Evolutionary conservation across 2,329 filamentous ascomycete species (phyloP), one percentile per base, ranked within the genome.

Genomic region (Nannizziopsis barbatae): DNA sequence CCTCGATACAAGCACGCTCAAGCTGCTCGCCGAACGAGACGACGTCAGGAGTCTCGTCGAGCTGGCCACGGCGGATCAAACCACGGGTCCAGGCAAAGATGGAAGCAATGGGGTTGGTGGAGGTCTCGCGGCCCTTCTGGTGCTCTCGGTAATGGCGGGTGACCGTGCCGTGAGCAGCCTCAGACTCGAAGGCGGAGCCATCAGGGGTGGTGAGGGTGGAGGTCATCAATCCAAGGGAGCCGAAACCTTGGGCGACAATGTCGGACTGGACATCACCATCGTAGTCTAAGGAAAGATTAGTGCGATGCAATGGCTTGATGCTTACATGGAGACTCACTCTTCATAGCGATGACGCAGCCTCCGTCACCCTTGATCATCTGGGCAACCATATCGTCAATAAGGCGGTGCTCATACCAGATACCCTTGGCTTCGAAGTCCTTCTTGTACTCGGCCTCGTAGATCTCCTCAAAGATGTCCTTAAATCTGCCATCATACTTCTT

Each of bases 301-400:
- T 47, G 5, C 11, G 17, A 6, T n/a, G 51, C 62, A 49, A 35
- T 39, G 17, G 42, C 18, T 45, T 20, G 48, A 12, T 22, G 42
- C 31, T 31, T 33, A 32, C 12, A 18, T 18, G n/a, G 5, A 35
- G 47, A 75, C 81, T 69, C 66, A 94, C 87, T 96, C 83, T 98
- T 98, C 69, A 96, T 80, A 54, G 92, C 92, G 77, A 96, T 95
- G 66, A 96, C 80, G 72, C 92, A 95, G 55, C 92, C 92, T 60
- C 92, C 92, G 62, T 83, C 80, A 72, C 85, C 92, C 85, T 98
- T 98, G 77, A 98, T 85, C 92, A 98, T 98, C 78, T 98, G 92
- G 43, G 92, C 92, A 56, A 98, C 92, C 92, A 98, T 96, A 73
- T 98, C 92, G 72, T 98, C 92, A 64, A 98, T 96, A 58, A 98